A percentile compares a stretch with the other conserved stretches of the same genome.
Evolutionary conservation across 2,329 filamentous ascomycete species (phyloP).

Genomic region (Nemania sp.): DNA sequence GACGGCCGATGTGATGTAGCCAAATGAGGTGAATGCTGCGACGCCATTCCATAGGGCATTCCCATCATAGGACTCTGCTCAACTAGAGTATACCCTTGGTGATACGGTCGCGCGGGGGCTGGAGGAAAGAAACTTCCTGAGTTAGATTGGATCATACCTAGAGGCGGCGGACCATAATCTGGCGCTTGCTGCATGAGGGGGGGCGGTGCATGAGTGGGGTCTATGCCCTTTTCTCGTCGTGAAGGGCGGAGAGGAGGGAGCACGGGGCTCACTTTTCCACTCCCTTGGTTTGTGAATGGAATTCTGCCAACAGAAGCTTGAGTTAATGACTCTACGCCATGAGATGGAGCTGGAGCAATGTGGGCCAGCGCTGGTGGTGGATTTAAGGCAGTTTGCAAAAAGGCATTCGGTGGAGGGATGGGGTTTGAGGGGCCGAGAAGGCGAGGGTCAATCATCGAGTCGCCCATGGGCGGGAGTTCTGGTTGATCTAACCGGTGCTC

Average conservation of each 20-base stretch:
- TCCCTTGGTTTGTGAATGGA: slow-evolving; percentile 51
- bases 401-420: slow-evolving; percentile 47
- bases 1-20: slow-evolving; percentile 23
- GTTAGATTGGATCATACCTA: slow-evolving; percentile 50
- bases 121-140: slow-evolving; percentile 54
- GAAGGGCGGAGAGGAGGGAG: slow-evolving; percentile 53
- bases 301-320: slow-evolving; percentile 45
- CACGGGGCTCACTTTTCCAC: slow-evolving; percentile 50
- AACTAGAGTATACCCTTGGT: slow-evolving; percentile 52
- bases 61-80: slow-evolving; percentile 48
- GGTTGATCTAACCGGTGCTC: slow-evolving; percentile 33
- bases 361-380: slow-evolving; percentile 47
- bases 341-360: slow-evolving; percentile 49
- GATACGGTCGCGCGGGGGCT: slow-evolving; percentile 51
- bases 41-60: slow-evolving; percentile 41
- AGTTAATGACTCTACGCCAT: slow-evolving; percentile 39
- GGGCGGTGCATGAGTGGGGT: slow-evolving; percentile 41
- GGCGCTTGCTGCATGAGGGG: slow-evolving; percentile 40
- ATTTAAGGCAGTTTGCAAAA: slow-evolving; percentile 55
- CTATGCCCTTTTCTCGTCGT: slow-evolving; percentile 46
- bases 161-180: slow-evolving; percentile 48
- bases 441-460: slow-evolving; percentile 49
- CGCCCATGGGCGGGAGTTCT: slow-evolving; percentile 32
- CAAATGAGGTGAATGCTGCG: slow-evolving; percentile 39
- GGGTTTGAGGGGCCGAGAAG: slow-evolving; percentile 43